Evolutionary conservation across 306 rosid genomes (phyloP).

Genomic region (Cicer judaicum): DNA sequence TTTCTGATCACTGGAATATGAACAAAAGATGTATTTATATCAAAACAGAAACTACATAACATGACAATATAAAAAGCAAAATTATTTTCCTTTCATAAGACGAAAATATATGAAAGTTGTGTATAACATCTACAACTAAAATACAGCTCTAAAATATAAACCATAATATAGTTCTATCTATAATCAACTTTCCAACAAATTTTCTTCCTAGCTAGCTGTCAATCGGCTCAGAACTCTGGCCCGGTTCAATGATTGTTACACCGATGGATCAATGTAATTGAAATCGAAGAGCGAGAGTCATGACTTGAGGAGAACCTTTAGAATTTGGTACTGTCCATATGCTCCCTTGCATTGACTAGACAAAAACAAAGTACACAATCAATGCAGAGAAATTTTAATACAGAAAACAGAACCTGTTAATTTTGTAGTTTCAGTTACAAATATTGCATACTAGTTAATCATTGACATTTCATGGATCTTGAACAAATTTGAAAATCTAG

Average conservation of each 20-base stretch:
- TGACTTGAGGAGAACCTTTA: constrained; percentile 70
- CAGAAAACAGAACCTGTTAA: constrained; percentile 1
- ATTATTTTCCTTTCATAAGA: constrained; percentile 37
- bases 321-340: constrained; percentile 67
- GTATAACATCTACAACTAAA: constrained; percentile 40
- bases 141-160: constrained; percentile 18
- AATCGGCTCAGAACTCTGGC: constrained; percentile 60
- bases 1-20: neutral
- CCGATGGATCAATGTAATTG: constrained; percentile 63
- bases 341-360: constrained; percentile 88
- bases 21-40: constrained; percentile 8
- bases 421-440: constrained; percentile 7
- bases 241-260: constrained; percentile 59
- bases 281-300: constrained; percentile 72
- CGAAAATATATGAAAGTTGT: constrained; percentile 34
- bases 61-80: constrained; percentile 22
- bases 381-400: constrained; percentile 9
- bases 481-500: constrained; percentile 7
- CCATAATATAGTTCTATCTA: constrained; percentile 30
- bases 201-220: constrained; percentile 68
- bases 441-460: constrained; percentile 2
- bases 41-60: constrained; percentile 21
- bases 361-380: constrained; percentile 15
- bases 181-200: constrained; percentile 66
- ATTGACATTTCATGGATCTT: constrained; percentile 16